Conservation (phyloP, 495 filamentous ascomycete genomes). For the Glutinoglossum americanum region DNA sequence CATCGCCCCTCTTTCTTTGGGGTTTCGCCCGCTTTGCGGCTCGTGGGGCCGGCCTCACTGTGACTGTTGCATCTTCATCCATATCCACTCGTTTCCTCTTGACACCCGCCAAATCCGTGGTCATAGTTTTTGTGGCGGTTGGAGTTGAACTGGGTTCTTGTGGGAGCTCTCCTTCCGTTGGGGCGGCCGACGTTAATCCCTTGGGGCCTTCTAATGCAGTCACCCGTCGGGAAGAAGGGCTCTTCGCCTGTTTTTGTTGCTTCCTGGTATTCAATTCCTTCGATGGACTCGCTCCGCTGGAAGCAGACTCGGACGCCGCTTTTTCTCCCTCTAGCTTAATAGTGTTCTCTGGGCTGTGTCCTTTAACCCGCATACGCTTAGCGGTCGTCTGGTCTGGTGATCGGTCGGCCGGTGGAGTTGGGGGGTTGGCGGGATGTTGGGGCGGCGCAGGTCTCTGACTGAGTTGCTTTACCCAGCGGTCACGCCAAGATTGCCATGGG, state of each 20-base stretch:
- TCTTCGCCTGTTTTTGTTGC: too few species aligned
- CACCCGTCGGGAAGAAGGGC: neutral
- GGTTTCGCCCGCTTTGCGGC: neutral
- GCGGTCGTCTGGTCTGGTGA: neutral
- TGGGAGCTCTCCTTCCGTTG: neutral
- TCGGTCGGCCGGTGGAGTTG: neutral
- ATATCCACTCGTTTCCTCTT: neutral
- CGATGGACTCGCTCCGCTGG: neutral
- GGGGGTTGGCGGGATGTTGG: neutral
- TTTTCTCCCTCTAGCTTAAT: neutral
- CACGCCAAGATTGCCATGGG: conserved; percentile 50
- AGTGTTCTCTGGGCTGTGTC: neutral
- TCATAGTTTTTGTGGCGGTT: neutral
- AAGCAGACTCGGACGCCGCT: neutral
- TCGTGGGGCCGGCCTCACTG: neutral
- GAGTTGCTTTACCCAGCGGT: conserved; percentile 35
- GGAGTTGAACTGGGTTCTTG: neutral
- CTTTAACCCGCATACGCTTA: neutral
- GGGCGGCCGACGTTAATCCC: neutral
- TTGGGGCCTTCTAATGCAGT: neutral
- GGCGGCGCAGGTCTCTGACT: neutral
- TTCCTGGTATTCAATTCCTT: neutral
- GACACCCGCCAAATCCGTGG: neutral
- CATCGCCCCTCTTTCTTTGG: neutral
- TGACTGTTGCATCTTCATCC: neutral